Evolutionary conservation across 2,329 filamentous ascomycete species (phyloP), one percentile per base, ranked within the genome.

Genomic region (Colletotrichum sp.): DNA sequence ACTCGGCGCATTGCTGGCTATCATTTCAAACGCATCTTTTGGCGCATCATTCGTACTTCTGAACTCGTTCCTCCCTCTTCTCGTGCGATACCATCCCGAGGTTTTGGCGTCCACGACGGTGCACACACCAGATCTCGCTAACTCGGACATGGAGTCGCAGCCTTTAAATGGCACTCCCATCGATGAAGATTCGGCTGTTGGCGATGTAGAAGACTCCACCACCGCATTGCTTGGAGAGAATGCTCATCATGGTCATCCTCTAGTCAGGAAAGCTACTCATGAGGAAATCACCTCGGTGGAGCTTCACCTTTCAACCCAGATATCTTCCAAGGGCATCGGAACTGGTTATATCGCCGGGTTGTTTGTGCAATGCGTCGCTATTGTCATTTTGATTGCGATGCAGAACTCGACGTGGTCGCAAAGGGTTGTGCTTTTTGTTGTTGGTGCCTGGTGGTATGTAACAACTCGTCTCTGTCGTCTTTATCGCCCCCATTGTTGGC

Each of bases 1-100:
- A 4, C 84, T 98, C 13, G 96, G 94, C 60, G 95, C 94, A 5
- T 78, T 98, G 4, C 89, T 98, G 75, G 96, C 97, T 34, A 95
- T 98, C 78, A 88, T 98, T 66, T 94, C 96, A 44, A 98, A 98
- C 83, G 98, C 95, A 2, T 96, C 95, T 60, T 98, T 98, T 82
- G 97, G 97, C 27, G 96, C 96, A 19, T 98, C 96, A 0, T 98
- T 98, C 83, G 97, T 99, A 4, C 90, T 99, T 15, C 87, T 99
- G 61, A 99, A 99, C 85, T 98, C 96, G 1, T 99, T 98, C 81
- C 87, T 99, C 59, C 97, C 97, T 0, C 88, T 99, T 11, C 90
- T 99, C 12, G 97, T 98, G 73, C 92, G 96, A 63, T 93, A 98
- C 82, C 96, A 98, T 83, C 93, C 94, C 1, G 86, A 87, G 19